These are phyloP conservation scores for Globisporangium okanoganense DNA, from an alignment of 352 stramenopile species.

Conservation along the genomic window DNA sequence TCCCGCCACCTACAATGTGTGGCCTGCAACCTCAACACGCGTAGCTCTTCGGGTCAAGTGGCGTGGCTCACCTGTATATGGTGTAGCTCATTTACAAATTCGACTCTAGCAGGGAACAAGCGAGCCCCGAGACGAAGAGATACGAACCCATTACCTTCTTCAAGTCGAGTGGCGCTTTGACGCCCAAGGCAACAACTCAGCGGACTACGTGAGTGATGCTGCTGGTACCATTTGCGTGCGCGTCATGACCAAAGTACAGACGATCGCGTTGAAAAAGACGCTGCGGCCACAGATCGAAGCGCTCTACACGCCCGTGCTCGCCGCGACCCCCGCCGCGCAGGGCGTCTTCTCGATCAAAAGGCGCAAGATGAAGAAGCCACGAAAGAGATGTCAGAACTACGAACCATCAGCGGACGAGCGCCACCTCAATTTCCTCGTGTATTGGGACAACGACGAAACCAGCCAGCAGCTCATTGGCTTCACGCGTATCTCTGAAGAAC, in stretches of 20 bases:
- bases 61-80: not conserved
- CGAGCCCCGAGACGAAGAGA: not conserved
- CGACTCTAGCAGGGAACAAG: not conserved
- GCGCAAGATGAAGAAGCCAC: not conserved
- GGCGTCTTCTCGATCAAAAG: not conserved
- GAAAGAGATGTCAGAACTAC: not conserved
- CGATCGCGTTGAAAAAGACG: not conserved
- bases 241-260: not conserved
- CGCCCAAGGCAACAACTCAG: not conserved
- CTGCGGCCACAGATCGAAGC: not conserved
- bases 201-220: too few species aligned
- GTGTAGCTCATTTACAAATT: not conserved
- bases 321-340: not conserved
- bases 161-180: constrained; percentile 6
- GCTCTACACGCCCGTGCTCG: not conserved
- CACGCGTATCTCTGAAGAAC: not conserved
- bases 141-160: not conserved
- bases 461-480: not conserved
- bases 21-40: not conserved
- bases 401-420: too few species aligned
- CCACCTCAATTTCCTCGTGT: not conserved
- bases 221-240: not conserved
- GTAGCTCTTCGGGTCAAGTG: too few species aligned
- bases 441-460: not conserved
- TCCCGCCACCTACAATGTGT: not conserved